These are phyloP conservation scores for Colletotrichum acutatum DNA, from an alignment of 2,329 filamentous ascomycete species.

Conservation along the genomic window DNA sequence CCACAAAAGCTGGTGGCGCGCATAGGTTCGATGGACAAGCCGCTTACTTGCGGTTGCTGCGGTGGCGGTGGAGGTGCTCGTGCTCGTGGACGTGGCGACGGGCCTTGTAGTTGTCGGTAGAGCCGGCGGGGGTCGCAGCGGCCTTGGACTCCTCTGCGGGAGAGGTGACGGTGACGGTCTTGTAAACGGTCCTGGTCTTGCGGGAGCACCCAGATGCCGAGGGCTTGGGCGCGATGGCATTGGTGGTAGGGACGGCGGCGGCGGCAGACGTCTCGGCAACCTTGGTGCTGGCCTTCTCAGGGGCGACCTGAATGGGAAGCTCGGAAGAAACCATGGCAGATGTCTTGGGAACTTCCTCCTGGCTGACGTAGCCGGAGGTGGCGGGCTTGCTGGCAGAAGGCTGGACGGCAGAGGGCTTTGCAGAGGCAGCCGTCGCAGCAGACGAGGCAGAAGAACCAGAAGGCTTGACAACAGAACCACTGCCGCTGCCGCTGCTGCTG, in stretches of 20 bases:
- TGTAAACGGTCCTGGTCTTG: conserved; percentile 52
- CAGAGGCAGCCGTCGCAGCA: neutral
- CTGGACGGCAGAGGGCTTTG: conserved; percentile 5
- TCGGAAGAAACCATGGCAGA: conserved; percentile 13
- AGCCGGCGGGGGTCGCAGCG: conserved; percentile 7
- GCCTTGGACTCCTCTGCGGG: conserved; percentile 57
- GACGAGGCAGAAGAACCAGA: neutral
- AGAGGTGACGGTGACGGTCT: conserved; percentile 56
- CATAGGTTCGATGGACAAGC: neutral
- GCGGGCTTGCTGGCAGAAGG: conserved; percentile 3
- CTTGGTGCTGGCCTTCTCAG: conserved; percentile 8
- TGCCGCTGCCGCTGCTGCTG: neutral
- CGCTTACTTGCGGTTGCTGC: conserved; percentile 43
- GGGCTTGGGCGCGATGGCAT: conserved; percentile 9
- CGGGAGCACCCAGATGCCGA: conserved; percentile 40
- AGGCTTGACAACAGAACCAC: conserved; percentile 22
- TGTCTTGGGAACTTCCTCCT: conserved; percentile 1
- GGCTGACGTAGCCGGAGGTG: neutral
- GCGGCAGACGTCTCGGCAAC: conserved; percentile 6
- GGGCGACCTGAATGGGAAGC: conserved; percentile 23
- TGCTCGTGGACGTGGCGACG: conserved; percentile 53
- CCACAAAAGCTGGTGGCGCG: neutral
- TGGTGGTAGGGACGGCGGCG: conserved; percentile 33
- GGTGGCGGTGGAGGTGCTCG: conserved; percentile 49
- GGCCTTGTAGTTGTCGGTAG: conserved; percentile 37